Conservation (phyloP, 768 basidiomycete genomes). For the Inosperma sp. region DNA sequence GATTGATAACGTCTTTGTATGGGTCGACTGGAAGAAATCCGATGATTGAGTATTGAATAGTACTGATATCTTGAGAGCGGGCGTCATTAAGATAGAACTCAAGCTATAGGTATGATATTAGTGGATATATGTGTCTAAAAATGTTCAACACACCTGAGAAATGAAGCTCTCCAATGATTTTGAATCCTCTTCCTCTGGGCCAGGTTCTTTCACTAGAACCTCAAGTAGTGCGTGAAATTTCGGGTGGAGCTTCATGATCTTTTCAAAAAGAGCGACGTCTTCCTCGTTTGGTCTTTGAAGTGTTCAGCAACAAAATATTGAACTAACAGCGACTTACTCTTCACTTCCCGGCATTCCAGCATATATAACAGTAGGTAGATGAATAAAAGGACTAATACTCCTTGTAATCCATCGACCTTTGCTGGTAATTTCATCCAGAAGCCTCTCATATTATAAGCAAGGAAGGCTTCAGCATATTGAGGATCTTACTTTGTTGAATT, state of each 20-base stretch:
- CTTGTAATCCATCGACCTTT: neutral
- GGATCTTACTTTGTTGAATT: neutral
- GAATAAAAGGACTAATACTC: neutral
- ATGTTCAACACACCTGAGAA: neutral
- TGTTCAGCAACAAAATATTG: neutral
- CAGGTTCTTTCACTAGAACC: neutral
- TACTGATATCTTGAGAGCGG: slow-evolving; percentile 3
- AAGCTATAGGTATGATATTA: neutral
- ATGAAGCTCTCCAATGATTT: neutral
- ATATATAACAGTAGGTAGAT: neutral
- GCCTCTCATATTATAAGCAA: neutral
- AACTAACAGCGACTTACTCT: too few species aligned
- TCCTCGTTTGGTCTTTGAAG: neutral
- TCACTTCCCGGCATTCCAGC: neutral
- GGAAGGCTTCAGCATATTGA: neutral
- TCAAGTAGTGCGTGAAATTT: neutral
- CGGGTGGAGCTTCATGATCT: neutral
- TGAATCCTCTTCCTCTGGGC: neutral
- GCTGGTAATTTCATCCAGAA: neutral
- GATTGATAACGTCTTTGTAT: neutral
- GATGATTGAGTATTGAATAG: neutral
- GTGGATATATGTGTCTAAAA: neutral
- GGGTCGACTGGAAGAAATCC: neutral
- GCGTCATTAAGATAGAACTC: neutral
- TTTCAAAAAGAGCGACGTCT: neutral